Conservation (phyloP, 2,329 filamentous ascomycete genomes). For the Xylariaceae sp. region DNA sequence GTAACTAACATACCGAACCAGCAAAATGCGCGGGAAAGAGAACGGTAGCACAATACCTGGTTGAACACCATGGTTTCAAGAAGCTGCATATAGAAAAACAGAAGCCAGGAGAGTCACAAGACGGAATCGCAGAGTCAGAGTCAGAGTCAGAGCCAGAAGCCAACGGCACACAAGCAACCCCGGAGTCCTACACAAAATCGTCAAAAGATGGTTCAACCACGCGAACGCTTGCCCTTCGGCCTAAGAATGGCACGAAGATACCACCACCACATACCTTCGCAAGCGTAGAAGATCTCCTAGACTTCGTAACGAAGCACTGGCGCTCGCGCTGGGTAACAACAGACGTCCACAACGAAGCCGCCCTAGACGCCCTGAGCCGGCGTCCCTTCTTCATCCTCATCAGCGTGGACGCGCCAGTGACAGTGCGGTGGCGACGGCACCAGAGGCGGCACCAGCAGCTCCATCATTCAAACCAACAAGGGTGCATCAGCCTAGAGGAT, state of each 20-base stretch:
- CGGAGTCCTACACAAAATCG: neutral
- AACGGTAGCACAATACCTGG: constrained; percentile 86
- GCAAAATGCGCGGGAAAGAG: constrained; percentile 94
- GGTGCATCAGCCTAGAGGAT: constrained; percentile 54
- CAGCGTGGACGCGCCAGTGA: constrained; percentile 88
- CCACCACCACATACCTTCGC: constrained; percentile 56
- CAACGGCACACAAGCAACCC: neutral
- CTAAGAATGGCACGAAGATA: constrained; percentile 2
- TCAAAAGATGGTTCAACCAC: neutral
- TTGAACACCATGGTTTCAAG: constrained; percentile 82
- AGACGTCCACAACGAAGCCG: constrained; percentile 75
- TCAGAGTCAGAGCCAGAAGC: no score
- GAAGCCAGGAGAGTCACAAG: neutral
- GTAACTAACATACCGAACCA: constrained; percentile 25
- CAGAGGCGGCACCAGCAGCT: constrained; percentile 45
- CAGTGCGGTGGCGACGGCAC: constrained; percentile 82
- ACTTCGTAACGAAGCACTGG: constrained; percentile 88
- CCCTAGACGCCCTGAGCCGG: constrained; percentile 76
- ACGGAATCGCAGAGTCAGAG: neutral
- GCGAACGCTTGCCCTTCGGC: neutral
- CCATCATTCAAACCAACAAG: neutral
- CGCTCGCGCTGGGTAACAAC: constrained; percentile 84
- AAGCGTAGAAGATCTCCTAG: constrained; percentile 72
- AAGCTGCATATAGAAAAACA: constrained; percentile 65
- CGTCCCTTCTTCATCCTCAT: constrained; percentile 93